A percentile compares a stretch with the other conserved stretches of the same genome.
phyloP scores from a whole-genome alignment of 2,329 filamentous ascomycete species.

The Juglanconis juglandina region DNA sequence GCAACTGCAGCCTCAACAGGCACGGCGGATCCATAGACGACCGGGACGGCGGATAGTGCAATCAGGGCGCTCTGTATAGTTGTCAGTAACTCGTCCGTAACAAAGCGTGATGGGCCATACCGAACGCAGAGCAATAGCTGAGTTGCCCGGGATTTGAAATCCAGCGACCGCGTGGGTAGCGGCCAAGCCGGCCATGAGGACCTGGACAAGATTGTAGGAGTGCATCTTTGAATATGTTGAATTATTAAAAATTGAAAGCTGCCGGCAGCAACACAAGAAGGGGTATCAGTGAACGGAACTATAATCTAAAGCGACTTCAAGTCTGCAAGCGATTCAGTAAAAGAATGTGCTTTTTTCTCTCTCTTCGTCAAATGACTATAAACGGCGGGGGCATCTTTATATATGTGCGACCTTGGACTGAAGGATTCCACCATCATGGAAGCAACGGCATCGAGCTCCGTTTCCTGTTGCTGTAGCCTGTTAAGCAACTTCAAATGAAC shows the following conservation, averaged over 20 bases:
- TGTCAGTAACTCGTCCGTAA: not conserved
- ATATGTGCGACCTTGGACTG: not conserved
- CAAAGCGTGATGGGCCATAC: not conserved
- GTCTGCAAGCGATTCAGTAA: not conserved
- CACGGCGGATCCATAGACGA: not conserved
- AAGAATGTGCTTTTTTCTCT: not conserved
- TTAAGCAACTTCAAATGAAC: not conserved
- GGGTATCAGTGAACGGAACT: not conserved
- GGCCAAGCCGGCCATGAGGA: not conserved
- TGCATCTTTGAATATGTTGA: not conserved
- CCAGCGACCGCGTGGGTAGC: not conserved
- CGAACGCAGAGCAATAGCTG: not conserved
- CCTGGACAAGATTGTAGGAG: not conserved
- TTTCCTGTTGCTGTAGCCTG: too few species aligned
- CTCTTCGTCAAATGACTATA: not conserved
- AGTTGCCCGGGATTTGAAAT: not conserved
- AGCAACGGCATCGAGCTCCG: not conserved
- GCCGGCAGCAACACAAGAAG: not conserved
- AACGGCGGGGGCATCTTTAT: not conserved
- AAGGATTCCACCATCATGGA: not conserved
- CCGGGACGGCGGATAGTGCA: not conserved
- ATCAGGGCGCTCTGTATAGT: not conserved
- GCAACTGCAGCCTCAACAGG: not conserved
- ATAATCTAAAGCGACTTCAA: not conserved
- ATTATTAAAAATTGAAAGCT: not conserved